Percentiles rank a stretch among this genome's conserved stretches.
Evolutionary conservation across 2,329 filamentous ascomycete genomes (phyloP).

Genomic region (Oidium heveae): DNA sequence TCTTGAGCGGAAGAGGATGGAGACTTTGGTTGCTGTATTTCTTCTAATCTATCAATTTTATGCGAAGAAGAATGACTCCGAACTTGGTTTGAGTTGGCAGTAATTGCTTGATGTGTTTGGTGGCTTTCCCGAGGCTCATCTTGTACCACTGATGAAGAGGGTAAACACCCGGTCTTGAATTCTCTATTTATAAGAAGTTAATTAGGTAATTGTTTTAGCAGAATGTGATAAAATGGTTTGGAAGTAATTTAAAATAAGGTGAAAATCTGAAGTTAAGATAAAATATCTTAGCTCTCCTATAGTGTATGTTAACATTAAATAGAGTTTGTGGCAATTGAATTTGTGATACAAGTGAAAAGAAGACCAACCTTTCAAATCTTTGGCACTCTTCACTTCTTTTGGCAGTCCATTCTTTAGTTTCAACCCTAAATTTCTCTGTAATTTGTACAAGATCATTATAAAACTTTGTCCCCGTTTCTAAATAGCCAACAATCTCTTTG

Average conservation of each 20-base stretch:
- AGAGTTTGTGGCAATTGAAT: background rate
- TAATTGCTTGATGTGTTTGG: too few species aligned
- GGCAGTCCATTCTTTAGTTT: slow-evolving; percentile 52
- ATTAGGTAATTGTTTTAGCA: too few species aligned
- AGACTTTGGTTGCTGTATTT: background rate
- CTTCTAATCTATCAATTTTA: background rate
- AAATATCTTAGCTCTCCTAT: background rate
- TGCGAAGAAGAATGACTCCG: too few species aligned
- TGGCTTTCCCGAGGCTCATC: too few species aligned
- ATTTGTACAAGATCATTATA: slow-evolving; percentile 90
- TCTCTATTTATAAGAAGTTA: too few species aligned
- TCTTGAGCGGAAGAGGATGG: background rate
- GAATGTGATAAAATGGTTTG: too few species aligned
- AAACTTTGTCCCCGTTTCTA: slow-evolving; percentile 81
- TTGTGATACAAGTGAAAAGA: background rate
- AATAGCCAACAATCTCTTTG: slow-evolving; percentile 79
- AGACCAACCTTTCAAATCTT: slow-evolving; percentile 44
- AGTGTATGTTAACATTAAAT: background rate
- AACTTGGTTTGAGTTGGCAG: too few species aligned
- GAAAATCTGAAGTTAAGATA: too few species aligned
- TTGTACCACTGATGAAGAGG: too few species aligned
- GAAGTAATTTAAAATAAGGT: too few species aligned
- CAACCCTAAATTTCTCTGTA: slow-evolving; percentile 62
- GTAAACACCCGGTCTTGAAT: too few species aligned
- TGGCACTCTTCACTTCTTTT: slow-evolving; percentile 60